These are phyloP conservation scores for Xylaria sp. DNA, from an alignment of 2,329 filamentous ascomycete species.

Conservation along the genomic window DNA sequence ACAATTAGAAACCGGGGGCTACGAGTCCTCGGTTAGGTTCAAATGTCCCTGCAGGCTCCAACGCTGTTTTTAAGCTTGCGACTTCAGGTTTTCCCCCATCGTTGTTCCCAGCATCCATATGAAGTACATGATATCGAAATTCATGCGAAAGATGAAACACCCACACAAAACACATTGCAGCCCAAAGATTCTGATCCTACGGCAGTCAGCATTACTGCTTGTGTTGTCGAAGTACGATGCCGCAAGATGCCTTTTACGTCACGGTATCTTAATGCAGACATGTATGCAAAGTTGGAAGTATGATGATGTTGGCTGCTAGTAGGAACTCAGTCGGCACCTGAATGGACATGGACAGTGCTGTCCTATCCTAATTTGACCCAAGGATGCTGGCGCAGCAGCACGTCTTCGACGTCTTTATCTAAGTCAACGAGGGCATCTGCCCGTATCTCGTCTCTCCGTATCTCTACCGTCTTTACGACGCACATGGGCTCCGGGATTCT, in stretches of 20 bases:
- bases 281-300: not conserved
- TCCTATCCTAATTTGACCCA: slow-evolving; percentile 26
- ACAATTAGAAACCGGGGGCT: no score
- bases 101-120: no score
- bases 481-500: slow-evolving; percentile 1
- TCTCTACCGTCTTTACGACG: slow-evolving; percentile 29
- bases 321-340: not conserved
- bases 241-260: no score
- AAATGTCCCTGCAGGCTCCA: no score
- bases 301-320: not conserved
- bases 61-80: no score
- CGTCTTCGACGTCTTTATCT: slow-evolving; percentile 27
- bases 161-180: no score
- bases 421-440: slow-evolving; percentile 12
- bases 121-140: no score
- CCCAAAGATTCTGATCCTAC: no score
- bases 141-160: no score
- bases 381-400: slow-evolving; percentile 30
- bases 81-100: no score
- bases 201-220: no score
- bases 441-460: slow-evolving; percentile 26
- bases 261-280: not conserved
- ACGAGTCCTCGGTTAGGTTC: no score
- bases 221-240: not conserved
- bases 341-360: not conserved